Conservation (phyloP, 371 early-diverging fungal species). For the Lichtheimia ramosa region DNA sequence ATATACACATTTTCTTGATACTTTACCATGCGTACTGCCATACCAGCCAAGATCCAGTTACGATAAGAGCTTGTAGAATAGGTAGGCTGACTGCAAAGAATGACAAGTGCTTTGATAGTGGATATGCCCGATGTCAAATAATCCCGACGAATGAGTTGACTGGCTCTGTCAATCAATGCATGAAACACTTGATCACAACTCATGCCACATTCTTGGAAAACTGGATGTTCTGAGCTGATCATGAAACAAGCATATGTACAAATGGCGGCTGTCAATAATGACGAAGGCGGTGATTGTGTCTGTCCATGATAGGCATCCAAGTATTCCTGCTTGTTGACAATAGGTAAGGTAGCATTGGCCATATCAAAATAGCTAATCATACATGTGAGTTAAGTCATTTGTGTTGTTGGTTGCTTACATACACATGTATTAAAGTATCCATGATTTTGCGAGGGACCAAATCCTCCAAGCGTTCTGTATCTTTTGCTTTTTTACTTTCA, state of each 20-base stretch:
- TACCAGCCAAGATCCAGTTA: constrained; percentile 47
- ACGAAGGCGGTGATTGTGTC: constrained; percentile 27
- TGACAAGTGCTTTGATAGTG: constrained; percentile 40
- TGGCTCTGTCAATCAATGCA: constrained; percentile 26
- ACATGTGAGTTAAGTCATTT: background rate
- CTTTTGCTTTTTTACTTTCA: constrained; percentile 23
- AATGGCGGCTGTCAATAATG: constrained; percentile 39
- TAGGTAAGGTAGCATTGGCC: constrained; percentile 29
- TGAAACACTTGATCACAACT: constrained; percentile 33
- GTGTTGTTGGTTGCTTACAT: background rate
- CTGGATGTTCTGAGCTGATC: constrained; percentile 20
- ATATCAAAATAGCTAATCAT: constrained; percentile 29
- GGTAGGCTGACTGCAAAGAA: constrained; percentile 40
- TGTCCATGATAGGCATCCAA: constrained; percentile 35
- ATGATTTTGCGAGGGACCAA: constrained; percentile 30
- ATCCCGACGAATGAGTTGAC: constrained; percentile 23
- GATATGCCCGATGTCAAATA: constrained; percentile 36
- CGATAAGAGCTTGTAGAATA: constrained; percentile 31
- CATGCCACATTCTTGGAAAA: constrained; percentile 24
- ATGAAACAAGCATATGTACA: constrained; percentile 37
- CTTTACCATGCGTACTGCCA: constrained; percentile 50
- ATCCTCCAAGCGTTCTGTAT: constrained; percentile 20
- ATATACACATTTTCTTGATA: background rate
- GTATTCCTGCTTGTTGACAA: constrained; percentile 35
- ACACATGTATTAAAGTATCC: constrained; percentile 21